A percentile compares a stretch with the other conserved stretches of the same genome.
phyloP scores from a whole-genome alignment of 1,284 basidiomycete species.

The Irpex rosettiformis region DNA sequence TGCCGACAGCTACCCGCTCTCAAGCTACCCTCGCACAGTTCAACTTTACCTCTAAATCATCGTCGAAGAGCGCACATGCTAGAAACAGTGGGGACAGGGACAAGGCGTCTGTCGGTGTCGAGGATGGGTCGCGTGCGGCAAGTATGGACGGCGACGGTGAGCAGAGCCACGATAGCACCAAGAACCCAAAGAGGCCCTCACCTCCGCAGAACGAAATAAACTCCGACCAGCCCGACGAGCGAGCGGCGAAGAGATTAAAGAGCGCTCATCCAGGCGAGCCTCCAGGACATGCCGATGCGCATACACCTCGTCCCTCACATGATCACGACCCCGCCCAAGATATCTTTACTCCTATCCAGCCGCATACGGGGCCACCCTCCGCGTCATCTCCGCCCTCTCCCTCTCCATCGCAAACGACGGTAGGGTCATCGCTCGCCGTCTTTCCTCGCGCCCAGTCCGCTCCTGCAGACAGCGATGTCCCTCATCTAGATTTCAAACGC shows the following conservation, averaged over 20 bases:
- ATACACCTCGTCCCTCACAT: background rate
- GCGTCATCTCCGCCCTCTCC: background rate
- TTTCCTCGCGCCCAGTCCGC: background rate
- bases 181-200: background rate
- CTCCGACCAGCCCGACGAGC: background rate
- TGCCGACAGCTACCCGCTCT: slow-evolving; percentile 14
- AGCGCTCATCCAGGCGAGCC: background rate
- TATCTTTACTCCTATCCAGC: background rate
- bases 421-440: background rate
- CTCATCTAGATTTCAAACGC: slow-evolving; percentile 14
- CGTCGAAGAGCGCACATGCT: background rate
- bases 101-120: background rate
- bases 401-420: background rate
- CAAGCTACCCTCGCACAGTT: slow-evolving; percentile 12
- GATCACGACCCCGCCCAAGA: background rate
- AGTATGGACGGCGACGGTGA: background rate
- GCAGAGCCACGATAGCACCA: background rate
- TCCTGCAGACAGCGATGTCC: background rate
- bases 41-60: slow-evolving; percentile 3
- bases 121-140: background rate
- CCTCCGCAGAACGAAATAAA: background rate
- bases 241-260: background rate
- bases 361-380: background rate
- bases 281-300: too few relatives aligned
- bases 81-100: background rate